Evolutionary conservation across 768 basidiomycete genomes (phyloP), one percentile per base, ranked within the genome.

Genomic region (Podaxis sp.): DNA sequence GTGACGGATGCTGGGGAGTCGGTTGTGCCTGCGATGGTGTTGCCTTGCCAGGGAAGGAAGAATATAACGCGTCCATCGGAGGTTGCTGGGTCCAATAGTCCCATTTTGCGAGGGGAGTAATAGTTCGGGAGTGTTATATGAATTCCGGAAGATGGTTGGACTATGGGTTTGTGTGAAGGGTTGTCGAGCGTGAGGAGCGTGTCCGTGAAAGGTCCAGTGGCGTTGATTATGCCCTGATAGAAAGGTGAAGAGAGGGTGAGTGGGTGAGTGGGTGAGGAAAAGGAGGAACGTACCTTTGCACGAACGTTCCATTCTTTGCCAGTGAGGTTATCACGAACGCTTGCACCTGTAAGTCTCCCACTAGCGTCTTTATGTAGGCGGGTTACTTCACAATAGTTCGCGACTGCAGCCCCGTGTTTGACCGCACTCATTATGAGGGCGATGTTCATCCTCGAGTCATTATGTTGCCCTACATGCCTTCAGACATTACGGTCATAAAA

Each of bases 11-110:
- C 87, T 0, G 90, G 89, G 0, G 91, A 82, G 73, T 99, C 96
- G 7, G 96, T 99, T 2, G 97, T 98, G 25, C 96, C 96, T 1
- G 96, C 96, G 65, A 99, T 95, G 43, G 95, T 95, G 78, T 90
- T 94, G 8, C 96, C 96, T 76, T 98, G 90, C 96, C 97, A 99
- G 0, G 96, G 96, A 9, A 99, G 85, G 84, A 99, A 97, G 83
- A 98, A 99, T 71, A 99, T 96, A 59, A 99, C 96, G 27, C 96
- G 90, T 0, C 96, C 96, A 66, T 99, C 96, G 0, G 92, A 94
- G 3, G 97, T 97, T 2, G 93, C 82, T 1, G 96, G 97, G 74
- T 98, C 97, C 50, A 98, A 83, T 4, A 98, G 83, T 49, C 97
- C 96, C 92, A 98, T 97, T 55, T 84, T 91, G 15, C 90, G 86